Evolutionary conservation across 2,329 filamentous ascomycete genomes (phyloP).

Genomic region (Calonectria pseudoturangicola): DNA sequence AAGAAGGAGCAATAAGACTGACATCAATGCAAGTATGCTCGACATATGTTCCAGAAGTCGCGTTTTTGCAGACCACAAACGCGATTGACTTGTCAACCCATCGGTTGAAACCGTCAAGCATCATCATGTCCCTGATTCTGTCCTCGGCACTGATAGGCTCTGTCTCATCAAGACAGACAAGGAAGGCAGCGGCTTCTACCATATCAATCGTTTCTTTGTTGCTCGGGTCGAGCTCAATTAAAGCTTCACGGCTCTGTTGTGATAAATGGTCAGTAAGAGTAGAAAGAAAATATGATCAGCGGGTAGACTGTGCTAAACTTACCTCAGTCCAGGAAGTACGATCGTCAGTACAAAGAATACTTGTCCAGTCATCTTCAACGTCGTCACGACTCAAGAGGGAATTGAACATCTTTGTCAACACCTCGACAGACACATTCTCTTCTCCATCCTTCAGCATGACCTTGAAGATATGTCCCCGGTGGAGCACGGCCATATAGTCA

Average conservation of each 20-base stretch:
- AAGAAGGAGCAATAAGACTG: not conserved
- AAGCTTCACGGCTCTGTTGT: conserved; percentile 36
- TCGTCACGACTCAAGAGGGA: conserved; percentile 26
- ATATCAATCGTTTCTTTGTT: conserved; percentile 40
- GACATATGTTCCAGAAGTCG: conserved; percentile 40
- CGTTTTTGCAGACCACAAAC: conserved; percentile 42
- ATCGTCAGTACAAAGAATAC: conserved; percentile 43
- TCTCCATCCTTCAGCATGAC: conserved; percentile 30
- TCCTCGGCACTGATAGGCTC: conserved; percentile 35
- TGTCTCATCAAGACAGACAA: conserved; percentile 42
- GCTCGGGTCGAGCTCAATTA: conserved; percentile 28
- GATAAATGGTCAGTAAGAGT: conserved; percentile 22
- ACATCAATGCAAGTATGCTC: conserved; percentile 44
- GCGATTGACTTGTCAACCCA: conserved; percentile 44
- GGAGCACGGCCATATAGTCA: conserved; percentile 42
- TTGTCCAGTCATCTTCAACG: conserved; percentile 34
- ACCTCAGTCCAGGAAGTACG: conserved; percentile 42
- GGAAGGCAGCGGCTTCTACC: conserved; percentile 41
- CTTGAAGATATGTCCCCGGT: conserved; percentile 43
- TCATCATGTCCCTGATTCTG: conserved; percentile 40
- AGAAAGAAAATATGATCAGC: too few relatives aligned
- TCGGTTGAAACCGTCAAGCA: conserved; percentile 41
- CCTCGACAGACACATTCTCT: conserved; percentile 28
- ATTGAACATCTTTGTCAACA: conserved; percentile 31
- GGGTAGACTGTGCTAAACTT: conserved; percentile 3